Percentiles rank a stretch among this genome's conserved stretches.
Conservation (phyloP, 768 basidiomycete species). For the Amanita rimosa region DNA sequence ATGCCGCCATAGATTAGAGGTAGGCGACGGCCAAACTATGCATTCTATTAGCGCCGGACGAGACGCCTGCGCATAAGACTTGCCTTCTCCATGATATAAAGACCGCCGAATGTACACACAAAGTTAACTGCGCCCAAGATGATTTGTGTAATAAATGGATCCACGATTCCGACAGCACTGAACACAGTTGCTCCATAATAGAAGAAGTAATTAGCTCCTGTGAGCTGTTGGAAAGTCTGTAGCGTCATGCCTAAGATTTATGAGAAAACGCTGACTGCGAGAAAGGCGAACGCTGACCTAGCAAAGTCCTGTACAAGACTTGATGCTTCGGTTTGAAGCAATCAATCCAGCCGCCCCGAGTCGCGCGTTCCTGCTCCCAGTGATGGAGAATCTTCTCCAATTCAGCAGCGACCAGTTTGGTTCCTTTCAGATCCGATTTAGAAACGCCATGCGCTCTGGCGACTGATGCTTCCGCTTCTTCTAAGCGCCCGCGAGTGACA, state of each 20-base stretch:
- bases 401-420: slow-evolving; percentile 33
- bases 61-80: slow-evolving; percentile 8
- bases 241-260: slow-evolving; percentile 38
- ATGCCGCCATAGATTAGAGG: slow-evolving; percentile 60
- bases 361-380: slow-evolving; percentile 34
- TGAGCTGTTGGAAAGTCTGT: slow-evolving; percentile 65
- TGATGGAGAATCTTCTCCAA: slow-evolving; percentile 44
- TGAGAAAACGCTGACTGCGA: not conserved
- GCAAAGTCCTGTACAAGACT: slow-evolving; percentile 50
- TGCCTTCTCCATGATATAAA: slow-evolving; percentile 63
- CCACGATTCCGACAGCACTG: slow-evolving; percentile 50
- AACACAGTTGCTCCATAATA: slow-evolving; percentile 61
- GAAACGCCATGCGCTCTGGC: slow-evolving; percentile 39
- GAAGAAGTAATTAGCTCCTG: slow-evolving; percentile 62
- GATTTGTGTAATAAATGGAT: slow-evolving; percentile 70
- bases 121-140: slow-evolving; percentile 71
- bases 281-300: slow-evolving; percentile 20
- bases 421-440: slow-evolving; percentile 22
- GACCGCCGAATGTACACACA: slow-evolving; percentile 56
- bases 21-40: slow-evolving; percentile 47
- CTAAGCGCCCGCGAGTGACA: slow-evolving; percentile 30
- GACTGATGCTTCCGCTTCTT: slow-evolving; percentile 38
- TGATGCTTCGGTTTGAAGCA: slow-evolving; percentile 20
- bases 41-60: not conserved
- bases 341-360: slow-evolving; percentile 10